These are phyloP conservation scores for Tuber umbilicatum DNA, from an alignment of 495 filamentous ascomycete species.

Conservation along the genomic window DNA sequence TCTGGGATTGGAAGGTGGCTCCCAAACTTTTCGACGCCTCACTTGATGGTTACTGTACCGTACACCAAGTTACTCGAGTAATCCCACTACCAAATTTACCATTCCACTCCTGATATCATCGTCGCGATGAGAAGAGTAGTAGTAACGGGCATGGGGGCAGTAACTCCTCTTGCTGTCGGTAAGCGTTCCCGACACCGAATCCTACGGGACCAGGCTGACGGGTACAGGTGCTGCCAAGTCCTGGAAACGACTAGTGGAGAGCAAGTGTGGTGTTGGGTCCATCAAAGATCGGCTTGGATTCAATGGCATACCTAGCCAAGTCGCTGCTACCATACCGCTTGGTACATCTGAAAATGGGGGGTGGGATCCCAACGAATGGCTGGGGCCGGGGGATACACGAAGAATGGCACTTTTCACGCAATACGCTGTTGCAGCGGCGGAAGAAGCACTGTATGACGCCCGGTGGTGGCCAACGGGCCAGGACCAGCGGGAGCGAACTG, in stretches of 20 bases:
- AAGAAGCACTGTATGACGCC: slow-evolving; percentile 81
- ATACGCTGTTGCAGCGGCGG: slow-evolving; percentile 78
- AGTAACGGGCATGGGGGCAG: slow-evolving; percentile 85
- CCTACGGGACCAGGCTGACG: background rate
- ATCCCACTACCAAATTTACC: background rate
- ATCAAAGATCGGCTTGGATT: slow-evolving; percentile 55
- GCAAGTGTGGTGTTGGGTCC: slow-evolving; percentile 72
- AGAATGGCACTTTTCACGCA: slow-evolving; percentile 88
- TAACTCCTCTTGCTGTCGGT: slow-evolving; percentile 86
- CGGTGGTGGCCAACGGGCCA: slow-evolving; percentile 62
- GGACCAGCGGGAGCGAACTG: slow-evolving; percentile 61
- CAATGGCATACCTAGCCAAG: slow-evolving; percentile 66
- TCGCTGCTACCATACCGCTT: slow-evolving; percentile 73
- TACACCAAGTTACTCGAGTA: background rate
- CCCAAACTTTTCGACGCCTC: no score
- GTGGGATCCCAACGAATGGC: slow-evolving; percentile 74
- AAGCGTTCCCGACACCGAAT: background rate
- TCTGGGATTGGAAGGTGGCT: background rate
- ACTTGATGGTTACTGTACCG: no score
- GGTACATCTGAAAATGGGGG: slow-evolving; percentile 53
- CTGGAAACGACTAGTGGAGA: slow-evolving; percentile 74
- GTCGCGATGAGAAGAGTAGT: slow-evolving; percentile 85
- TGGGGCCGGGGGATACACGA: slow-evolving; percentile 60
- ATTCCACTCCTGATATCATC: background rate
- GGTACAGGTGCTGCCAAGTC: slow-evolving; percentile 60